Percentiles rank a stretch among this genome's conserved stretches.
phyloP scores from a whole-genome alignment of 2,329 filamentous ascomycete species.

The Emericellopsis cladophorae region DNA sequence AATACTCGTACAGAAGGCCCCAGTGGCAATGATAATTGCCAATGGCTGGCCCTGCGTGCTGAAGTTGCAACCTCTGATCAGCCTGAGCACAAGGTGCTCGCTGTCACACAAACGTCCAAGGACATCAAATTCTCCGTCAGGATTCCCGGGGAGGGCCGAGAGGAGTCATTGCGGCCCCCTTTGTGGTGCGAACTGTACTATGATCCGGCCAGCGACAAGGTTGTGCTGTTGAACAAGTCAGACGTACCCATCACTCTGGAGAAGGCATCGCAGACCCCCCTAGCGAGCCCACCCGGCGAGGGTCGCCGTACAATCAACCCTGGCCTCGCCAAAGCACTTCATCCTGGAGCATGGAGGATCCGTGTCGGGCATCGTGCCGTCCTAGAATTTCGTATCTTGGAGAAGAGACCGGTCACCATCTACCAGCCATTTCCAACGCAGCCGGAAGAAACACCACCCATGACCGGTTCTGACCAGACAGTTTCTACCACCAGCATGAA shows the following conservation, averaged over 20 bases:
- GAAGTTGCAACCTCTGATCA: slow-evolving; percentile 38
- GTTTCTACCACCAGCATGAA: slow-evolving; percentile 32
- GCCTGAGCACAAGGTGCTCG: slow-evolving; percentile 42
- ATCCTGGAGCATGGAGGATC: slow-evolving; percentile 45
- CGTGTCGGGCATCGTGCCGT: slow-evolving; percentile 33
- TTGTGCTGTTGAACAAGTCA: slow-evolving; percentile 43
- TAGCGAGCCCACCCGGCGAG: slow-evolving; percentile 24
- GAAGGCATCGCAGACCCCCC: slow-evolving; percentile 18
- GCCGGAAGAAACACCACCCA: slow-evolving; percentile 12
- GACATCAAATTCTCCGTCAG: slow-evolving; percentile 48
- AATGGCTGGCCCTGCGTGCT: slow-evolving; percentile 42
- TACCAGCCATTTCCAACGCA: slow-evolving; percentile 17
- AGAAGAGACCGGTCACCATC: slow-evolving; percentile 35
- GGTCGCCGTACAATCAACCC: slow-evolving; percentile 31
- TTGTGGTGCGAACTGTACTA: slow-evolving; percentile 51
- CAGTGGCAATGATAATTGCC: slow-evolving; percentile 38
- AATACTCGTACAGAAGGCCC: slow-evolving; percentile 42
- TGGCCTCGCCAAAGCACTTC: slow-evolving; percentile 29
- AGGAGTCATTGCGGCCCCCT: slow-evolving; percentile 29
- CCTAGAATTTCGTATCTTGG: slow-evolving; percentile 44
- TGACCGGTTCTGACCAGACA: slow-evolving; percentile 18
- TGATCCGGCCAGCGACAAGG: slow-evolving; percentile 43
- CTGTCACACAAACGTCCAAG: slow-evolving; percentile 45
- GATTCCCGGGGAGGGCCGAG: slow-evolving; percentile 34
- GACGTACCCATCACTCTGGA: slow-evolving; percentile 38